These are phyloP conservation scores for Pseudogymnoascus sp. DNA, from an alignment of 2,329 filamentous ascomycete species.

Conservation along the genomic window DNA sequence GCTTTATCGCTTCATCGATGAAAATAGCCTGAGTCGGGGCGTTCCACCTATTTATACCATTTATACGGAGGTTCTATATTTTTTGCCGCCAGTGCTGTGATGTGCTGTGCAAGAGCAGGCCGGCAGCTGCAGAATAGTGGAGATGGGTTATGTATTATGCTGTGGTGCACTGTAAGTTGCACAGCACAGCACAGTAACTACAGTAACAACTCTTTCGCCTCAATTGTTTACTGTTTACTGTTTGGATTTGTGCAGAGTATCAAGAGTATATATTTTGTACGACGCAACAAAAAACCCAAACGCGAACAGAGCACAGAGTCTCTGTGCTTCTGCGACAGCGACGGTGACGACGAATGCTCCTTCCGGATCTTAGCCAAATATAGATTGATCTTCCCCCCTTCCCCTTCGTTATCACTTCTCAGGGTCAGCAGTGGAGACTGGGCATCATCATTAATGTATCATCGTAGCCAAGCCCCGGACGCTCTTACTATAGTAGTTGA, in stretches of 20 bases:
- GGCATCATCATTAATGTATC: not conserved
- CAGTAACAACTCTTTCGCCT: not conserved
- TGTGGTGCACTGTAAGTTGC: not conserved
- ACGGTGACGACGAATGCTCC: not conserved
- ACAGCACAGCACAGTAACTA: not conserved
- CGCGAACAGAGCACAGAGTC: not conserved
- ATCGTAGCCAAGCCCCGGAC: not conserved
- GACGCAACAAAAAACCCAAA: not conserved
- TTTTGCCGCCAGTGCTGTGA: not conserved
- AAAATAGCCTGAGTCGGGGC: not conserved
- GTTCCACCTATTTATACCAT: not conserved
- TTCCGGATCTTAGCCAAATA: constrained; percentile 1
- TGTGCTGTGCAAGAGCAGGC: not conserved
- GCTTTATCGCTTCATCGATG: not conserved
- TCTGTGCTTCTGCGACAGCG: not conserved
- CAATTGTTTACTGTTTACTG: not conserved
- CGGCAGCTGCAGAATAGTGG: not conserved
- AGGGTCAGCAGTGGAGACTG: constrained; percentile 1
- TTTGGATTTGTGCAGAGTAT: not conserved
- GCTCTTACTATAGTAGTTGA: not conserved
- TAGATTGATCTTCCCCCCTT: constrained; percentile 4
- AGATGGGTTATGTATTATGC: not conserved
- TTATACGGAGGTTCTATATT: not conserved
- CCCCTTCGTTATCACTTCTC: constrained; percentile 2
- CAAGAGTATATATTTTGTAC: not conserved